A percentile compares a stretch with the other conserved stretches of the same genome.
These are phyloP conservation scores for Neopestalotiopsis sp. DNA, from an alignment of 2,329 filamentous ascomycete species.

Conservation along the genomic window DNA sequence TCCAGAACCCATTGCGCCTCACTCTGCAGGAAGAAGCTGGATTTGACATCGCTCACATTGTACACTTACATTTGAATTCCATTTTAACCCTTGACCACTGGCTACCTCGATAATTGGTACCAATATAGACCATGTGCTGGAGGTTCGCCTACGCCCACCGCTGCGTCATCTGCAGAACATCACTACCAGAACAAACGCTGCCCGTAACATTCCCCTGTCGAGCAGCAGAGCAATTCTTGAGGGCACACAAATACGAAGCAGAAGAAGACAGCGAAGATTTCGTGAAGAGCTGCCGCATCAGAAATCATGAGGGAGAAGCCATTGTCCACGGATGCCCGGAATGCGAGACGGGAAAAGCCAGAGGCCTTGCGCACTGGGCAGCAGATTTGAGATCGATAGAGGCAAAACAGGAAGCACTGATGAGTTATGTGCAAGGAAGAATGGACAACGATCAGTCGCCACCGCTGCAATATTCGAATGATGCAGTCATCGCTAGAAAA, in stretches of 20 bases:
- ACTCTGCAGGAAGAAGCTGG: too few species aligned
- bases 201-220: background rate
- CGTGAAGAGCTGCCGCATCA: background rate
- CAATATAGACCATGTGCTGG: background rate
- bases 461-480: background rate
- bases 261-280: background rate
- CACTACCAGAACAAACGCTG: background rate
- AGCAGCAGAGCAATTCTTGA: background rate
- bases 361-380: background rate
- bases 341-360: background rate
- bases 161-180: background rate
- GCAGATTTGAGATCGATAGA: background rate
- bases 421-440: background rate
- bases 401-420: background rate
- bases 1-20: too few species aligned
- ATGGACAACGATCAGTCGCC: background rate
- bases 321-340: background rate
- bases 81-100: too few species aligned
- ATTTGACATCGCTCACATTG: too few species aligned
- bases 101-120: too few species aligned
- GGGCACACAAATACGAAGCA: background rate
- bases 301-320: background rate
- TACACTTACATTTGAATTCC: too few species aligned
- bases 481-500: background rate
- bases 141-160: background rate